Evolutionary conservation across 1,284 basidiomycete species (phyloP), one percentile per base, ranked within the genome.

Genomic region (Trichosporon ovoides): DNA sequence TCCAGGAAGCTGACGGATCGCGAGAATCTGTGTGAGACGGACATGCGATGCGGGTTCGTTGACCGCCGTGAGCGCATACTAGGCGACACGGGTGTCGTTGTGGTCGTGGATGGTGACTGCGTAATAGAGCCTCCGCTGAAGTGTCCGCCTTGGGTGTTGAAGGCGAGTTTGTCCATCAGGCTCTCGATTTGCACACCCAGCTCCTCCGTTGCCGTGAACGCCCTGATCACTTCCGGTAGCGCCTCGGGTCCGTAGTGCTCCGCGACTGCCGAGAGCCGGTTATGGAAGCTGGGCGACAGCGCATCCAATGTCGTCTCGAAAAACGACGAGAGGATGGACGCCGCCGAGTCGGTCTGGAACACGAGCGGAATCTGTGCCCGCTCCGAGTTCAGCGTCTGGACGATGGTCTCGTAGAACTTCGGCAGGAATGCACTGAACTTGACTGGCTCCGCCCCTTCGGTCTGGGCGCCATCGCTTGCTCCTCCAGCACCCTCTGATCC

Each of bases 271-370:
- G 85, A 81, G 33, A 97, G 81, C 5, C 90, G 84, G 61, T 91
- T 85, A 4, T 86, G 81, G 58, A 91, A 83, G 1, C 88, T 86
- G 0, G 93, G 94, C 51, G 87, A 83, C 7, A 96, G 82, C 2
- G 75, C 81, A 28, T 87, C 86, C 48, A 95, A 79, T 3, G 86
- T 87, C 14, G 88, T 87, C 24, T 87, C 86, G 61, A 95, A 85
- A 69, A 96, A 87, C 18, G 84, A 81, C 1, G 88, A 86, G 6
- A 96, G 81, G 0, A 89, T 88, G 18, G 79, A 73, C 55, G 83
- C 80, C 67, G 92, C 84, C 0, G 62, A 56, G 24, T 66, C 60
- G 20, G 64, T 55, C 85, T 88, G 74, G 71, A 88, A 91, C 66
- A 96, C 90, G 40, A 84, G 81, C 1, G 88, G 85, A 55, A 92